Evolutionary conservation across 1,139 yeast genomes (phyloP), one percentile per base, ranked within the genome.

Genomic region (Debaryomyces subglobosus): DNA sequence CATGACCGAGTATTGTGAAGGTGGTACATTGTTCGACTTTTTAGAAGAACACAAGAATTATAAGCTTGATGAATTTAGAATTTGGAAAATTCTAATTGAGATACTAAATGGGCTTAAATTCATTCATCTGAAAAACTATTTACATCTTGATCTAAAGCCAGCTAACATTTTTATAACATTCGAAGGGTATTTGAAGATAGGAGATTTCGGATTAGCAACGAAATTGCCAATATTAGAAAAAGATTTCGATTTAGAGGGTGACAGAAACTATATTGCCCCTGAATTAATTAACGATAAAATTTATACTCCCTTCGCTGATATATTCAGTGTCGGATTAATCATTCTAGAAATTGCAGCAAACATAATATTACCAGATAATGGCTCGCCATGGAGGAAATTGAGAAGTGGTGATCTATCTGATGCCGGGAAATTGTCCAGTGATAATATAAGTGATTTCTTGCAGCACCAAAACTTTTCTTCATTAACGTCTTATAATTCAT

Each of bases 331-430:
- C 42, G 99, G 99, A 0, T 74, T 95, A 51, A 89, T 94, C 56
- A 86, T 94, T 73, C 85, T 94, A 44, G 99, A 94, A 67, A 88
- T 91, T 58, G 99, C 99, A 1, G 97, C 99, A 1, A 94, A 94
- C 66, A 94, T 94, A 45, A 84, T 92, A 7, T 71, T 95, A 44
- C 99, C 99, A 0, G 98, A 94, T 59, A 92, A 95, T 65, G 99
- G 99, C 5, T 81, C 91, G 8, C 95, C 96, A 33, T 94, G 99
- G 99, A 94, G 96, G 56, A 92, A 92, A 65, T 72, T 94, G 53
- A 79, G 99, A 55, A 89, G 96, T 43, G 99, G 99, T 0, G 99
- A 94, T 65, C 73, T 95, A 53, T 86, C 96, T 27, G 99, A 94
- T 67, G 98, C 98, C 0, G 99, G 99, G 0, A 81, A 85, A 57